A percentile compares a stretch with the other conserved stretches of the same genome.
Evolutionary conservation across 176 grass and related monocot species (phyloP).

Genomic region (Rhynchospora breviuscula): DNA sequence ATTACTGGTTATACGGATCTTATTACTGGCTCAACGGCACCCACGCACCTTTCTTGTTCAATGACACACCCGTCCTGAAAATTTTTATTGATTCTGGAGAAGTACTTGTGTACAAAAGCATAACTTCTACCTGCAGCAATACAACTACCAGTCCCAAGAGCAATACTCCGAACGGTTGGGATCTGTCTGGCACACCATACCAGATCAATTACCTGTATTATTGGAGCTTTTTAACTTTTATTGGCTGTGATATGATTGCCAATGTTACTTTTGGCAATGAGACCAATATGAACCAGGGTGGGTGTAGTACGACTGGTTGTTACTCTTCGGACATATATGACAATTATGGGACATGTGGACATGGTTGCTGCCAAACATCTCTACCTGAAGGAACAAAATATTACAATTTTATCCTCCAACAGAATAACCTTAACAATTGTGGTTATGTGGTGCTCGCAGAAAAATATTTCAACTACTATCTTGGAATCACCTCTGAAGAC

Average conservation of each 20-base stretch:
- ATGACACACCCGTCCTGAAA: too few relatives aligned
- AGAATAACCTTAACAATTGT: not conserved
- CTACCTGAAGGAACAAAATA: not conserved
- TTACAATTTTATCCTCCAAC: not conserved
- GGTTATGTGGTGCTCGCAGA: constrained; percentile 8
- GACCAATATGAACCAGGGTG: not conserved
- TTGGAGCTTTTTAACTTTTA: not conserved
- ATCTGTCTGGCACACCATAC: not conserved
- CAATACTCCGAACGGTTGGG: too few relatives aligned
- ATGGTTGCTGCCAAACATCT: constrained; percentile 16
- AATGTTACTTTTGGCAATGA: not conserved
- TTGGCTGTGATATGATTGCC: constrained; percentile 15
- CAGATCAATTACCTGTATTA: too few relatives aligned
- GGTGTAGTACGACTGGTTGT: not conserved
- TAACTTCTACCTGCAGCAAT: too few relatives aligned
- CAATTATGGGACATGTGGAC: not conserved
- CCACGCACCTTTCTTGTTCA: too few relatives aligned
- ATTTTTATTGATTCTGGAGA: too few relatives aligned
- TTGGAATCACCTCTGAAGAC: not conserved
- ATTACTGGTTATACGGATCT: too few relatives aligned
- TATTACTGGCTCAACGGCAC: too few relatives aligned
- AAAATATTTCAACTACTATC: too few relatives aligned
- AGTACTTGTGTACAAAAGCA: too few relatives aligned
- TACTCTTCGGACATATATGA: not conserved
- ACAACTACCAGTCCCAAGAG: too few relatives aligned